Base-by-base conservation (phyloP, 2,329 filamentous ascomycete genomes). In the Ceratocystis ficicola region DNA sequence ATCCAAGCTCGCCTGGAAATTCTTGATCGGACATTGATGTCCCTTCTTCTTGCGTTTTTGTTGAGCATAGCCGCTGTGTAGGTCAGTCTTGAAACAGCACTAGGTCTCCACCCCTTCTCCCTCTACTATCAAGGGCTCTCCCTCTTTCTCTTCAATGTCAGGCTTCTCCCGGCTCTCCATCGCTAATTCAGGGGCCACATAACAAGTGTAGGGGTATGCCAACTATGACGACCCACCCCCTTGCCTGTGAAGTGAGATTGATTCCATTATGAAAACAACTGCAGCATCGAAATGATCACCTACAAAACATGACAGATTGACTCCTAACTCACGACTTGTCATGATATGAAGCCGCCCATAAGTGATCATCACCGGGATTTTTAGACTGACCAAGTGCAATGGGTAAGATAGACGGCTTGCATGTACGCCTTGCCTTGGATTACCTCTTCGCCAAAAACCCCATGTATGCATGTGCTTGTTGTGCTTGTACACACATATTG, bases 131-230 rank as follows among this genome's bases (percentile, higher is more conserved):
- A 25, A 57, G 22, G 52, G 10, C 25, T 30, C 30, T 25, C 20
- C 20, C 25, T 55, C 15, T 57, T 28, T 32, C 28, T 30, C 10
- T 57, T 32, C 22, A 22, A 22, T 12, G 48, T 22, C 8, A 25
- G 55, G 25, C 10, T 65, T 44, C 63, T 65, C 25, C 41, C 59
- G 63, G 52, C 63, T 46, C 52, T 65, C 41, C 60, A 65, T 65
- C 63, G 52, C 44, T 59, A 60, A 65, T 46, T 65, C 63, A 65
- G 63, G 63, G 63, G 63, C 44, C 61, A n/a, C 28, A 30, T 28
- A 20, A 20, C 1, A 59, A 36, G 30, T 41, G 55, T 59, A 36
- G 55, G 55, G 55, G 28, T 36, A 25, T 59, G 30, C 7, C 22
- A 30, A n/a, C 17, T 17, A 59, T 59, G 30, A 7, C 30, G 55